Conservation (phyloP, 768 basidiomycete species). For the Termitomyces sp. region DNA sequence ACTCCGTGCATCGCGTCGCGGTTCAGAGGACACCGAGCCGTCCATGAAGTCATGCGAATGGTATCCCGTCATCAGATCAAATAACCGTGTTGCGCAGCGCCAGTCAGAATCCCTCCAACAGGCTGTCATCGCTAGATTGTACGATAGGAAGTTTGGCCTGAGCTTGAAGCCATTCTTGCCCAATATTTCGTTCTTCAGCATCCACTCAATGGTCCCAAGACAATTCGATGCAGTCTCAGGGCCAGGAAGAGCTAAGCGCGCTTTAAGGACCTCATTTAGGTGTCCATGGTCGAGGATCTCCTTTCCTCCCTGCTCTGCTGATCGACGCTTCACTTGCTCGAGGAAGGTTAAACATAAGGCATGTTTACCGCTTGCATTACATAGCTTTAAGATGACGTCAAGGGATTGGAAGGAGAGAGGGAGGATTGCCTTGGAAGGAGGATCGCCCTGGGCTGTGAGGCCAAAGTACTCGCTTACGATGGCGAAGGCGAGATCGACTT, state of each 20-base stretch:
- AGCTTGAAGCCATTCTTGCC: slow-evolving; percentile 40
- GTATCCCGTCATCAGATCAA: slow-evolving; percentile 73
- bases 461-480: slow-evolving; percentile 61
- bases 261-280: slow-evolving; percentile 55
- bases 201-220: slow-evolving; percentile 61
- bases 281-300: slow-evolving; percentile 45
- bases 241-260: slow-evolving; percentile 38
- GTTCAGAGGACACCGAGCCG: slow-evolving; percentile 29
- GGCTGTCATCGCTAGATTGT: slow-evolving; percentile 53
- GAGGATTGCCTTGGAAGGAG: slow-evolving; percentile 28
- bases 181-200: slow-evolving; percentile 49
- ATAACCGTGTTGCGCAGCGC: slow-evolving; percentile 46
- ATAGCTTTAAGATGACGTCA: slow-evolving; percentile 48
- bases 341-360: slow-evolving; percentile 50
- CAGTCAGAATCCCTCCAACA: slow-evolving; percentile 66
- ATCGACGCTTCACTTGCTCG: slow-evolving; percentile 48
- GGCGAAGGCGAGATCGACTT: slow-evolving; percentile 62
- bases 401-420: slow-evolving; percentile 44
- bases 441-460: slow-evolving; percentile 42
- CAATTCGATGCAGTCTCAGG: slow-evolving; percentile 39
- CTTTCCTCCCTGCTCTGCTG: slow-evolving; percentile 28
- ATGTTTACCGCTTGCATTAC: slow-evolving; percentile 42
- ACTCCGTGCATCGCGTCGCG: slow-evolving; percentile 35
- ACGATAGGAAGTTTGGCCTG: slow-evolving; percentile 43
- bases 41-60: slow-evolving; percentile 49